Evolutionary conservation across 345 rosid species (phyloP).

Genomic region (Theobroma cacao): DNA sequence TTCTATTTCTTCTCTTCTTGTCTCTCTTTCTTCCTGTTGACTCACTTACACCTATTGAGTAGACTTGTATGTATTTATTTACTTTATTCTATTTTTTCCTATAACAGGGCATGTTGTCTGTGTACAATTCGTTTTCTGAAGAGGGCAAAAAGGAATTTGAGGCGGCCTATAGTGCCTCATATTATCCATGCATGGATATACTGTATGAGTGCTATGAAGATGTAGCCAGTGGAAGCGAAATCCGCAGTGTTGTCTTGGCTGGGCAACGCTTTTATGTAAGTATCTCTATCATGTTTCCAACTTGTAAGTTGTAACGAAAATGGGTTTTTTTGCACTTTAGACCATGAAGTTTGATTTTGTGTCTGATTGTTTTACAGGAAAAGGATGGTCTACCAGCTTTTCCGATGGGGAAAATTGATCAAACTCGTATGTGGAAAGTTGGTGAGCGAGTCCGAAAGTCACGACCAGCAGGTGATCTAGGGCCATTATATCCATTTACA

Average conservation of each 20-base stretch:
- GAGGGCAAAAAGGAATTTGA: slow-evolving; percentile 78
- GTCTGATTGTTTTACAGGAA: slow-evolving; percentile 43
- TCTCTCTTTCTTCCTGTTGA: neutral
- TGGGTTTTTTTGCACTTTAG: neutral
- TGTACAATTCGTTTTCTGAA: slow-evolving; percentile 73
- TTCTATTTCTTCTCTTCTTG: neutral
- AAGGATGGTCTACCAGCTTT: slow-evolving; percentile 95
- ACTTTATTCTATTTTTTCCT: neutral
- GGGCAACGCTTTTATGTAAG: slow-evolving; percentile 88
- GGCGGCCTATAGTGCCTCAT: slow-evolving; percentile 87
- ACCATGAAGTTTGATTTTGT: neutral
- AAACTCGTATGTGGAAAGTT: slow-evolving; percentile 95
- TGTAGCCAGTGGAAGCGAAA: slow-evolving; percentile 80
- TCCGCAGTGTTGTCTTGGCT: slow-evolving; percentile 83
- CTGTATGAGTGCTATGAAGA: slow-evolving; percentile 89
- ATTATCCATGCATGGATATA: slow-evolving; percentile 86
- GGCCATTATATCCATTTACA: slow-evolving; percentile 77
- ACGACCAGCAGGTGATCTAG: slow-evolving; percentile 75
- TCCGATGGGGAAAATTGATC: slow-evolving; percentile 97
- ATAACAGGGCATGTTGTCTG: slow-evolving; percentile 85
- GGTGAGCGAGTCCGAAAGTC: slow-evolving; percentile 72
- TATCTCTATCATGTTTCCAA: slow-evolving; percentile 38
- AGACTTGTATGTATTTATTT: neutral
- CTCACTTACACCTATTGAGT: neutral
- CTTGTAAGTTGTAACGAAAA: slow-evolving; percentile 55